These are phyloP conservation scores for Mortierella sp. DNA, from an alignment of 371 early-diverging fungal species.

Conservation along the genomic window DNA sequence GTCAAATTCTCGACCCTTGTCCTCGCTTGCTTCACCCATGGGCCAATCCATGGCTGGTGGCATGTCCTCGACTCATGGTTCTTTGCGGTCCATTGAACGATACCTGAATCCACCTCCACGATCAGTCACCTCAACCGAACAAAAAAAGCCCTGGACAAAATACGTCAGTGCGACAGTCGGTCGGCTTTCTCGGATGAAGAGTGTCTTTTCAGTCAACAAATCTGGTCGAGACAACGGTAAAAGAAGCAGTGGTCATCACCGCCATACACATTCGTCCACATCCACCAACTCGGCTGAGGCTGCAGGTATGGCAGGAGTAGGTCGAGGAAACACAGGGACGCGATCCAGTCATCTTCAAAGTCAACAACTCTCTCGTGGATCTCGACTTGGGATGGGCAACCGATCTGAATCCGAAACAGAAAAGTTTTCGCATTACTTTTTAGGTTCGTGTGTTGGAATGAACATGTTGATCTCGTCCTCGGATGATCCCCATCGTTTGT, in stretches of 20 bases:
- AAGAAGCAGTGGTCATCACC: background rate
- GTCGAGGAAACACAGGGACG: background rate
- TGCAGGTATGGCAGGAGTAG: background rate
- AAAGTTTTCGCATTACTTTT: constrained; percentile 2
- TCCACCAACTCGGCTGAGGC: background rate
- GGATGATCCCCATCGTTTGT: constrained; percentile 1
- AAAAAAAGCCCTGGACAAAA: constrained; percentile 37
- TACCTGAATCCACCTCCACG: constrained; percentile 29
- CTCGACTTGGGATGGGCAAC: background rate
- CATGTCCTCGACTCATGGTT: constrained; percentile 16
- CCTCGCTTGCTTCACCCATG: constrained; percentile 16
- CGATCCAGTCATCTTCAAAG: background rate
- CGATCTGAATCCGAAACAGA: constrained; percentile 2
- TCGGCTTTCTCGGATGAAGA: constrained; percentile 40
- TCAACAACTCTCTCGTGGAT: background rate
- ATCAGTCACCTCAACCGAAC: constrained; percentile 13
- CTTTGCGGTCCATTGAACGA: constrained; percentile 10
- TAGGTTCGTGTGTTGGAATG: constrained; percentile 6
- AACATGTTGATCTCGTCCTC: constrained; percentile 3
- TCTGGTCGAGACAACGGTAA: background rate
- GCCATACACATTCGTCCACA: constrained; percentile 1
- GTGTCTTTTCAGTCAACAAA: constrained; percentile 12
- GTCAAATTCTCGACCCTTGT: constrained; percentile 20
- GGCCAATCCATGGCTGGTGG: background rate
- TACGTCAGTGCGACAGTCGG: constrained; percentile 42